Evolutionary conservation across 495 filamentous ascomycete species (phyloP), one percentile per base, ranked within the genome.

Genomic region (Elaphomyces granulatus): DNA sequence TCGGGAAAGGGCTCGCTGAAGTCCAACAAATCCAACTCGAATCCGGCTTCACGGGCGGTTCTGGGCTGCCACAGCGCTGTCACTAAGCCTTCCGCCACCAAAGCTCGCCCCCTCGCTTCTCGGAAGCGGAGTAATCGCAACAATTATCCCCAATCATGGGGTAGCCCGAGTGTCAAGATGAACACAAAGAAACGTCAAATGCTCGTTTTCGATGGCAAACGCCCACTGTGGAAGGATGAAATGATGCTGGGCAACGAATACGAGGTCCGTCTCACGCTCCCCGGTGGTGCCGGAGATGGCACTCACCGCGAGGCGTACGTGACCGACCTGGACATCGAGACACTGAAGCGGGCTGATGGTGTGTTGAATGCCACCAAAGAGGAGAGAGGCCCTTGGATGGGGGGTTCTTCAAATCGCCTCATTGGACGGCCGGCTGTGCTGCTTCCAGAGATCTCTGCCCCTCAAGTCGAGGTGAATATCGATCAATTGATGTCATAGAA

Each of bases 161-260:
- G 92, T 20, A 87, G 84, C 50, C 69, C 86, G 31, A 72, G 79
- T 45, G 80, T 83, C 44, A 83, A 85, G 61, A 94, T 96, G 81
- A 88, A 82, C 54, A 92, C 87, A 67, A 95, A 90, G 73, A 94
- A 95, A 77, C 81, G 92, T 15, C 87, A 93, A 10, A 64, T 96
- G 42, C 82, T 83, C 47, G 85, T 94, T 14, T 99, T 92, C 46
- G 87, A 96, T 51, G 92, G 92, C 2, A 73, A 70, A 9, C 74
- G 87, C 38, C 75, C 87, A 6, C 70, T 99, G 43, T 88, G 81
- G 72, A 95, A 95, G 65, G 92, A 99, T 56, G 92, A 96, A 66
- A 94, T 96, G 90, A 90, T 94, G 86, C 78, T 99, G 31, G 83
- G 85, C 50, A 82, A 81, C 17, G 85, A 94, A 48, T 90, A 87